A percentile compares a stretch with the other conserved stretches of the same genome.
Evolutionary conservation across 495 filamentous ascomycete species (phyloP).

Genomic region (Penicillium canariense): DNA sequence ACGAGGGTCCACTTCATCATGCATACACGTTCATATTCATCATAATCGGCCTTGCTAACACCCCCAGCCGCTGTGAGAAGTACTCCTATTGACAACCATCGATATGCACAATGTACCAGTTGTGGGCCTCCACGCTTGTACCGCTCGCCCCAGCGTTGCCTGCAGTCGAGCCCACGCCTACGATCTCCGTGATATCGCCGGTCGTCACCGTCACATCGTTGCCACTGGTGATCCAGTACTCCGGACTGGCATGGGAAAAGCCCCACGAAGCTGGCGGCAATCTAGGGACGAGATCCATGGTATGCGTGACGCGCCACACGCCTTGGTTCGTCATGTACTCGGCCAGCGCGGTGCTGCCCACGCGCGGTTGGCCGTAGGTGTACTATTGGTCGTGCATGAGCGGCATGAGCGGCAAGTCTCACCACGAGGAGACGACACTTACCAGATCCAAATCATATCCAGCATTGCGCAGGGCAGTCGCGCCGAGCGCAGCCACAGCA

Average conservation of each 20-base stretch:
- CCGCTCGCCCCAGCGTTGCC: conserved; percentile 40
- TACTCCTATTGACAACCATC: conserved; percentile 20
- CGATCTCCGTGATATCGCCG: conserved; percentile 38
- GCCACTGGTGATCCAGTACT: conserved; percentile 59
- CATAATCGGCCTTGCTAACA: not conserved
- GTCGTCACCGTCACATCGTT: conserved; percentile 40
- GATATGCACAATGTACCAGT: conserved; percentile 26
- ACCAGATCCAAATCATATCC: conserved; percentile 40
- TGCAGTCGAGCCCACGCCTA: conserved; percentile 30
- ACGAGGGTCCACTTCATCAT: too few relatives aligned
- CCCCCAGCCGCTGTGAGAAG: too few relatives aligned
- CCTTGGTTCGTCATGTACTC: conserved; percentile 53
- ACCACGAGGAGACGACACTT: conserved; percentile 4
- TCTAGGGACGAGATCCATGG: conserved; percentile 63
- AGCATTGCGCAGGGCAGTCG: conserved; percentile 52
- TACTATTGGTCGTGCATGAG: conserved; percentile 39
- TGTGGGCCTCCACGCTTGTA: conserved; percentile 15
- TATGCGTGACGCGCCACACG: conserved; percentile 65
- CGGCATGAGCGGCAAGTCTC: not conserved
- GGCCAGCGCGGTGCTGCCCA: conserved; percentile 58
- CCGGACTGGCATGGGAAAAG: conserved; percentile 63
- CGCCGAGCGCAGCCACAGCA: conserved; percentile 61
- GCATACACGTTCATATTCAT: too few relatives aligned
- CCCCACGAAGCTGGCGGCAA: conserved; percentile 56
- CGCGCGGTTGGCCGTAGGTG: conserved; percentile 66